Evolutionary conservation across 352 stramenopile genomes (phyloP), one percentile per base, ranked within the genome.

Genomic region (Phytophthora ohioensis): DNA sequence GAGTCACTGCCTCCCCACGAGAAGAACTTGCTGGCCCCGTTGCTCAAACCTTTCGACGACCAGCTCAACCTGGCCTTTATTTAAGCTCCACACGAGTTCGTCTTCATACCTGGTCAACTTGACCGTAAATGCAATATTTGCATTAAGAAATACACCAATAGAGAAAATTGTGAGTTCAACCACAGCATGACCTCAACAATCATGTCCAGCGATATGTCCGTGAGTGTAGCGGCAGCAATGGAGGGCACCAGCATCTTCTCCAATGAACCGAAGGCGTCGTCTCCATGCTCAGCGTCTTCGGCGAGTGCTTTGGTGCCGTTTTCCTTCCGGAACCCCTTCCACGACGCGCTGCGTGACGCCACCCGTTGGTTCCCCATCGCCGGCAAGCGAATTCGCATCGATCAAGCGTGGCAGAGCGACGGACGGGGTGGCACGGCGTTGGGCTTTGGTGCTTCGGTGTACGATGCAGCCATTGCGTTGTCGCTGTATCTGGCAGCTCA

Each of bases 11-110:
- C 89, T 15, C 87, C 89, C 1, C 87, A 94, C 61, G 87, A 96
- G 56, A 92, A 91, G 66, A 96, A 93, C 52, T 73, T 91, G 39
- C 69, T 96, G 21, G 89, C 84, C 21, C 87, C 87, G 57, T 63
- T 96, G 68, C 84, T 96, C 59, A 93, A 93, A 61, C 89, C 87
- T 11, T 93, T 93, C 70, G 84, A 92, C 47, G 88, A 96, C 69
- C 89, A 96, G 69, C 87, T 96, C 57, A 95, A 96, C 67, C 73
- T 93, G 56, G 85, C 89, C 35, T 94, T 96, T 87, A 92, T 94
- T 78, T 90, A 91, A 80, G 38, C 42, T 46, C 35, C 43, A 27
- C 21, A 27, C 1, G 21, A 27, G 21, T 27, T 27, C 21, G 21
- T 27, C 21, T 27, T 27, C 21, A 27, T 27, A 27, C 21, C 21